These are phyloP conservation scores for Musa acuminata DNA, from an alignment of 176 grass and related monocot species.

Conservation along the genomic window DNA sequence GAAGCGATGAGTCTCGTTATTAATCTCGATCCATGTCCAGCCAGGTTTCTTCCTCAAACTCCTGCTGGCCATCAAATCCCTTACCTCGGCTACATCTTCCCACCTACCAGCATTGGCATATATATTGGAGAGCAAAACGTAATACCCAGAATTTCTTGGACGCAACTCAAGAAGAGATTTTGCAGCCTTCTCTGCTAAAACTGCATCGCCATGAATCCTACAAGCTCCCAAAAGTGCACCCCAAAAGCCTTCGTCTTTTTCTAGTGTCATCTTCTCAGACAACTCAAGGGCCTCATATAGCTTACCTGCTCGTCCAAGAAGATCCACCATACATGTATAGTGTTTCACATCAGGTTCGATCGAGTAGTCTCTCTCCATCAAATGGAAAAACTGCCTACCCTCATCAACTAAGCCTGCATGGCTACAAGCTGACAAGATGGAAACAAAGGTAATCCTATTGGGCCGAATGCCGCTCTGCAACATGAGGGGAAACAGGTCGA, in stretches of 20 bases:
- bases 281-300: slow-evolving; percentile 5
- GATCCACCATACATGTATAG: slow-evolving; percentile 13
- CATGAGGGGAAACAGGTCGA: background rate
- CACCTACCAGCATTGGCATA: slow-evolving; percentile 10
- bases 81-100: slow-evolving; percentile 11
- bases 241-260: slow-evolving; percentile 20
- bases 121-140: slow-evolving; percentile 16
- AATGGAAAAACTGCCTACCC: background rate
- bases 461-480: slow-evolving; percentile 9
- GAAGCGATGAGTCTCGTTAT: background rate
- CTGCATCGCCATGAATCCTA: slow-evolving; percentile 2
- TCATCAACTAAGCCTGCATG: slow-evolving; percentile 11
- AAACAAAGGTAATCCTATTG: slow-evolving; percentile 9
- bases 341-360: slow-evolving; percentile 18
- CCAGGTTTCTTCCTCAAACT: slow-evolving; percentile 11
- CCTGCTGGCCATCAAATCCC: slow-evolving; percentile 4
- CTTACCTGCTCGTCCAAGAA: slow-evolving; percentile 16
- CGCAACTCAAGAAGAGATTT: slow-evolving; percentile 1
- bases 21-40: slow-evolving; percentile 13
- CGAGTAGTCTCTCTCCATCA: slow-evolving; percentile 4
- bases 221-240: slow-evolving; percentile 13
- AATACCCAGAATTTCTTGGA: slow-evolving; percentile 6
- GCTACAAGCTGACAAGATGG: slow-evolving; percentile 12
- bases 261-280: slow-evolving; percentile 1
- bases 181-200: slow-evolving; percentile 14